Percentiles rank a stretch among this genome's conserved stretches.
Conservation (phyloP, 1,139 yeast genomes). For the Pichia kudriavzevii region DNA sequence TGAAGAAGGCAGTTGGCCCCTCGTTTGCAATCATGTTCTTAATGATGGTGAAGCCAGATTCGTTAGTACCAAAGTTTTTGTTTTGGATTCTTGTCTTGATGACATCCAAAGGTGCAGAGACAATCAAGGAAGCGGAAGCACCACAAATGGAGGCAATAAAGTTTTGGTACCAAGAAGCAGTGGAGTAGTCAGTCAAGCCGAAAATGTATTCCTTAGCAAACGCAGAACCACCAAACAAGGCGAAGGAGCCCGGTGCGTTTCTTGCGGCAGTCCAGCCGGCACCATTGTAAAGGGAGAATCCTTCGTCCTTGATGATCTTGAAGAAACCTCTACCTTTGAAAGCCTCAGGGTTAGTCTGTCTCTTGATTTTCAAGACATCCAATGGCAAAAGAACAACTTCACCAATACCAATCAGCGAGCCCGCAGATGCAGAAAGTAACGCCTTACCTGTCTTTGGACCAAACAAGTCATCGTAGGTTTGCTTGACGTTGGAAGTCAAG, state of each 20-base stretch:
- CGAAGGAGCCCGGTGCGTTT: constrained; percentile 98
- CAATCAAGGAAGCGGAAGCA: constrained; percentile 94
- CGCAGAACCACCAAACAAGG: constrained; percentile 96
- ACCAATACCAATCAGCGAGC: constrained; percentile 94
- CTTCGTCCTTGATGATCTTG: constrained; percentile 82
- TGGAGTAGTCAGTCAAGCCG: constrained; percentile 75
- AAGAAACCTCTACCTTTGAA: constrained; percentile 96
- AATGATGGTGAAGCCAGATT: constrained; percentile 84
- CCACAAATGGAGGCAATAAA: constrained; percentile 95
- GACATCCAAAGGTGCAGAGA: constrained; percentile 96
- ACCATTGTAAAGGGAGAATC: constrained; percentile 80
- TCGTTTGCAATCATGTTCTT: constrained; percentile 90
- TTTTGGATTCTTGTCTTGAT: constrained; percentile 98
- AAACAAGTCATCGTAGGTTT: constrained; percentile 62
- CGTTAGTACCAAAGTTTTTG: constrained; percentile 91
- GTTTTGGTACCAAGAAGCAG: constrained; percentile 94
- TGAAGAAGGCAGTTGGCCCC: constrained; percentile 86
- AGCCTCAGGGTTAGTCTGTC: constrained; percentile 98
- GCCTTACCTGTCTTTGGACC: constrained; percentile 98
- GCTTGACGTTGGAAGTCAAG: constrained; percentile 66
- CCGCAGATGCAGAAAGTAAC: constrained; percentile 92
- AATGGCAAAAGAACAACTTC: constrained; percentile 92
- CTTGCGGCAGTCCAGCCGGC: constrained; percentile 99
- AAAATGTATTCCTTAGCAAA: constrained; percentile 95
- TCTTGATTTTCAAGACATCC: constrained; percentile 93